A percentile compares a stretch with the other conserved stretches of the same genome.
phyloP scores from a whole-genome alignment of 148 eudicot genomes.

The Chenopodium suecicum region DNA sequence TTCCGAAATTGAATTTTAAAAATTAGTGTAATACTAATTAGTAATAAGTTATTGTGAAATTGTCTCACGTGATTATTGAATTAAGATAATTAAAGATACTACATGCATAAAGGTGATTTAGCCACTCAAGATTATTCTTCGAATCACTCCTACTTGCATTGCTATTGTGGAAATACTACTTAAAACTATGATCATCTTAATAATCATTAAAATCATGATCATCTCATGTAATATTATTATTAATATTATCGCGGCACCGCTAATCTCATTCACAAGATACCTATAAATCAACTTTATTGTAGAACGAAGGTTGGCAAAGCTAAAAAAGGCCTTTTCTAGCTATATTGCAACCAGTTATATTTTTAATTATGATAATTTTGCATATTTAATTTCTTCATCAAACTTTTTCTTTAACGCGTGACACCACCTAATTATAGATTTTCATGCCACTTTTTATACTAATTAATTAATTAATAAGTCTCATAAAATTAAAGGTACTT shows the following conservation, averaged over 20 bases:
- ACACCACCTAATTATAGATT: constrained; percentile 27
- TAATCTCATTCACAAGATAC: constrained; percentile 18
- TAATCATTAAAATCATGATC: constrained; percentile 15
- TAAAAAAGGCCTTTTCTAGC: constrained; percentile 27
- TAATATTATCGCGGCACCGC: constrained; percentile 26
- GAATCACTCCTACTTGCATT: constrained; percentile 2
- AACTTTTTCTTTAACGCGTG: constrained; percentile 31
- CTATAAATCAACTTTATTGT: constrained; percentile 28
- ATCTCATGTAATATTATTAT: not conserved
- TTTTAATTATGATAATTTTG: not conserved
- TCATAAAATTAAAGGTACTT: not conserved
- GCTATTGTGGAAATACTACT: not conserved
- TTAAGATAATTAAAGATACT: too few relatives aligned
- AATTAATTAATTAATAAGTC: constrained; percentile 4
- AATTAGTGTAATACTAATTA: too few relatives aligned
- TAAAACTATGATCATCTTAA: constrained; percentile 1
- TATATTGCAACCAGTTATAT: constrained; percentile 8
- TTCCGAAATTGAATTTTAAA: too few relatives aligned
- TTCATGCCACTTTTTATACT: constrained; percentile 15
- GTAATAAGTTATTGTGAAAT: too few relatives aligned
- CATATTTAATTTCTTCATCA: not conserved
- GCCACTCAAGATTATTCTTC: constrained; percentile 3
- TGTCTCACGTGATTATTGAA: too few relatives aligned
- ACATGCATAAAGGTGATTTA: not conserved
- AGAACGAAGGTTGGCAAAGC: constrained; percentile 27